Evolutionary conservation across 2,329 filamentous ascomycete genomes (phyloP), one percentile per base, ranked within the genome.

Genomic region (Neoascochyta sp.): DNA sequence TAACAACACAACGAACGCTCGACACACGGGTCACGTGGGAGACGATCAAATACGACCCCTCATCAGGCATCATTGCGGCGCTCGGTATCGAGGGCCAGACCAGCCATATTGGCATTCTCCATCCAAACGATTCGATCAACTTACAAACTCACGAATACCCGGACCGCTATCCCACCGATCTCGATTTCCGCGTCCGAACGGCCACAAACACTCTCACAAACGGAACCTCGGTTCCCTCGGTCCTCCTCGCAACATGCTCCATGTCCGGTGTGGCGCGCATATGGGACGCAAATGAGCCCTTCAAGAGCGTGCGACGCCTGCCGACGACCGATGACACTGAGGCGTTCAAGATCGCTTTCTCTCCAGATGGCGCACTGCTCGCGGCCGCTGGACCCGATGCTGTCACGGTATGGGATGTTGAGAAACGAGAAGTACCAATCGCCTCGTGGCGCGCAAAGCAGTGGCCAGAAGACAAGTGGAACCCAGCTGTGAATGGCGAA

Each of bases 351-450:
- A 47, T 70, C 4, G 56, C 65, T 1, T 72, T 69, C 52, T 68
- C 67, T 1, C 65, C 67, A 3, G 56, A 66, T 28, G 66, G 67
- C 8, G 41, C 39, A 4, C 50, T 66, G 17, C 47, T 73, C 6
- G 69, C 69, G 7, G 63, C 66, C 11, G 67, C 62, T 6, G 64
- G 66, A 3, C 58, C 57, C 5, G 64, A 69, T 34, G 52, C 62
- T 5, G 57, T 71, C 8, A 64, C 65, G 5, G 52, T 73, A n/a
- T 73, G 68, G 68, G 51, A 60, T 27, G 35, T 61, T 3, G 54
- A 57, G 19, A 54, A 52, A 27, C 45, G 54, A 16, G 57, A 62
- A 5, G 47, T 53, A 7, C 56, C 60, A 9, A 46, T 62, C 23
- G 61, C 58, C 7, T 50, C 41, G 13, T 65, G 62, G 61, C 54